Evolutionary conservation across 2,329 filamentous ascomycete genomes (phyloP).

Genomic region (Didymella arachidicola): DNA sequence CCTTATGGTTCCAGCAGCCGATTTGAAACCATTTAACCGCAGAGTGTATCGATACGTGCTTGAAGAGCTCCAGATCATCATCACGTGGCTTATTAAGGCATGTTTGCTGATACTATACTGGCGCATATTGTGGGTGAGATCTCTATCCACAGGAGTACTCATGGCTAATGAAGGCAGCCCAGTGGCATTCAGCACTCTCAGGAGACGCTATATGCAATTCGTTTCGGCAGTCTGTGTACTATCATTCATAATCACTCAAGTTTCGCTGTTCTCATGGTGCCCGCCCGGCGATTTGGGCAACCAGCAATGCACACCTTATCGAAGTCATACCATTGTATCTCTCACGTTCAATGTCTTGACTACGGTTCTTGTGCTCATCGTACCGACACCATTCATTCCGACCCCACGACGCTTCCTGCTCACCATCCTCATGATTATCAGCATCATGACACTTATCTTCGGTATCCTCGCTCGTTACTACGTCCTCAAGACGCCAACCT

Average conservation of each 20-base stretch:
- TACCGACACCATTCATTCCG: slow-evolving; percentile 39
- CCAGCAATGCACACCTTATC: slow-evolving; percentile 35
- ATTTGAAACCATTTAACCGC: not conserved
- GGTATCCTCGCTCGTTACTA: slow-evolving; percentile 29
- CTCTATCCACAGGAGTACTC: not conserved
- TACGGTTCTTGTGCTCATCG: slow-evolving; percentile 30
- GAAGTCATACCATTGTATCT: slow-evolving; percentile 25
- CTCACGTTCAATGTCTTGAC: slow-evolving; percentile 23
- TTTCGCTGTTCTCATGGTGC: slow-evolving; percentile 34
- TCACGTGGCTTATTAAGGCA: slow-evolving; percentile 39
- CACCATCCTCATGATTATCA: slow-evolving; percentile 28
- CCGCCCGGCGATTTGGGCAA: slow-evolving; percentile 14
- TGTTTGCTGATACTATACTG: slow-evolving; percentile 40
- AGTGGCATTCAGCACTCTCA: slow-evolving; percentile 14
- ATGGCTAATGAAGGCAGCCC: slow-evolving; percentile 23
- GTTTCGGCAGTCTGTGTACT: slow-evolving; percentile 28
- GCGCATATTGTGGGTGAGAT: slow-evolving; percentile 38
- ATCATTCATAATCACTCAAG: slow-evolving; percentile 32
- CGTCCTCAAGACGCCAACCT: slow-evolving; percentile 16
- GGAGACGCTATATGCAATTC: slow-evolving; percentile 22
- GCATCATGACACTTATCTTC: slow-evolving; percentile 26
- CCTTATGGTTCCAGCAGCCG: slow-evolving; percentile 24
- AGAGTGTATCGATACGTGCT: slow-evolving; percentile 35
- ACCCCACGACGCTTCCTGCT: slow-evolving; percentile 39
- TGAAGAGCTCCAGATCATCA: slow-evolving; percentile 39